phyloP scores from a whole-genome alignment of 176 grass and related monocot species.

The Aechmea fasciata region DNA sequence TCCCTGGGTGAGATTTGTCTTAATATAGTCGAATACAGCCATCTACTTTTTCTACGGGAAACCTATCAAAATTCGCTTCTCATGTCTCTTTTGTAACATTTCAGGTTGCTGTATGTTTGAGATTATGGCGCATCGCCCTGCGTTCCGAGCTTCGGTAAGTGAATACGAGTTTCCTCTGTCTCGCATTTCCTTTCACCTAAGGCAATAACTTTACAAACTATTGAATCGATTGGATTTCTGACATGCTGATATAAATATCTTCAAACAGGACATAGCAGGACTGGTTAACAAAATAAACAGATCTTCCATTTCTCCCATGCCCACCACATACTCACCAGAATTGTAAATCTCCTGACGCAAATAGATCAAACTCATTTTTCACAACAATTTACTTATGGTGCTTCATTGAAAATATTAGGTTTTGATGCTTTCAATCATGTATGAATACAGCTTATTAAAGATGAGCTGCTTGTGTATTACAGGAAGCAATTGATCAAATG shows the following conservation, averaged over 20 bases:
- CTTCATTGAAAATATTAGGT: not conserved
- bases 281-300: constrained; percentile 88
- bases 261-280: constrained; percentile 62
- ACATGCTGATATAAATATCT: not conserved
- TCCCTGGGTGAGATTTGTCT: constrained; percentile 48
- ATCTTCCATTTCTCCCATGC: constrained; percentile 86
- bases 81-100: not conserved
- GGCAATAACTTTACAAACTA: not conserved
- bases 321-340: constrained; percentile 55
- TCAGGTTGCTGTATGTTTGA: constrained; percentile 95
- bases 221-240: not conserved
- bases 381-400: not conserved
- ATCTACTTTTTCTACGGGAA: not conserved
- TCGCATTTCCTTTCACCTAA: not conserved
- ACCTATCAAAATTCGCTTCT: not conserved
- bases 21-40: not conserved
- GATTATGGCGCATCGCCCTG: constrained; percentile 73
- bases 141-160: constrained; percentile 76
- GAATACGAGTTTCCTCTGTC: not conserved
- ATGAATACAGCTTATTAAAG: not conserved
- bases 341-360: constrained; percentile 38
- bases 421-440: constrained; percentile 3
- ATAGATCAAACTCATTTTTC: not conserved
- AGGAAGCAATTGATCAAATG: constrained; percentile 87
- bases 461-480: not conserved